Percentiles rank a stretch among this genome's conserved stretches.
phyloP scores from a whole-genome alignment of 257 asterid genomes.

The Schizonepeta tenuifolia region DNA sequence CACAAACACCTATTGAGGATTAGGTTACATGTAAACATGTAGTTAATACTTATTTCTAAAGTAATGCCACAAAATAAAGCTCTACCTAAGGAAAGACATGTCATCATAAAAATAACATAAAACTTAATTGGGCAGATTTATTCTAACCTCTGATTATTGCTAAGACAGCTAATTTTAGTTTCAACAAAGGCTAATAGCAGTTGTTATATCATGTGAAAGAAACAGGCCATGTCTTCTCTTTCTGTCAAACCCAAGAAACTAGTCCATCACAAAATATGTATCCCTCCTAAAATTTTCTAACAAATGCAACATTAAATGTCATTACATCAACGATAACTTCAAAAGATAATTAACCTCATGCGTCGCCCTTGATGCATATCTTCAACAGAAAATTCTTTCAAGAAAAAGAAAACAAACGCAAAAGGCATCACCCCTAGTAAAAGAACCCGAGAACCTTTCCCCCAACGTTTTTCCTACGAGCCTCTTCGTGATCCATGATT shows the following conservation, averaged over 20 bases:
- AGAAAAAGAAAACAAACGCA: neutral
- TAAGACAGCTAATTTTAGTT: neutral
- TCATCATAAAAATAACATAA: too few species aligned
- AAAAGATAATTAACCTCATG: neutral
- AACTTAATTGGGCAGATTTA: neutral
- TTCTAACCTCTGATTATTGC: neutral
- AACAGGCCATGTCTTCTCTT: too few species aligned
- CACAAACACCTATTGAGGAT: too few species aligned
- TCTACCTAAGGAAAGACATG: too few species aligned
- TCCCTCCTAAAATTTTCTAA: too few species aligned
- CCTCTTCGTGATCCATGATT: constrained; percentile 27
- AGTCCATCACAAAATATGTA: constrained; percentile 1
- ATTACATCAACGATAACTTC: neutral
- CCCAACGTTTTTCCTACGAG: constrained; percentile 21
- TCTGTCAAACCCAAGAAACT: neutral
- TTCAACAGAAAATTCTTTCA: constrained; percentile 3
- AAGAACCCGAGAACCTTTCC: constrained; percentile 24
- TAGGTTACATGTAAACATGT: too few species aligned
- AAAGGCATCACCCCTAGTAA: neutral
- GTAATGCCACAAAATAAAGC: too few species aligned
- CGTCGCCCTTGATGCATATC: neutral
- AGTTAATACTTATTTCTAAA: too few species aligned
- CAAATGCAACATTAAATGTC: neutral
- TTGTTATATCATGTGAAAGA: too few species aligned
- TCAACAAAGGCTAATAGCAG: neutral